phyloP scores from a whole-genome alignment of 1,139 yeast genomes.

The Geotrichum siamense region DNA sequence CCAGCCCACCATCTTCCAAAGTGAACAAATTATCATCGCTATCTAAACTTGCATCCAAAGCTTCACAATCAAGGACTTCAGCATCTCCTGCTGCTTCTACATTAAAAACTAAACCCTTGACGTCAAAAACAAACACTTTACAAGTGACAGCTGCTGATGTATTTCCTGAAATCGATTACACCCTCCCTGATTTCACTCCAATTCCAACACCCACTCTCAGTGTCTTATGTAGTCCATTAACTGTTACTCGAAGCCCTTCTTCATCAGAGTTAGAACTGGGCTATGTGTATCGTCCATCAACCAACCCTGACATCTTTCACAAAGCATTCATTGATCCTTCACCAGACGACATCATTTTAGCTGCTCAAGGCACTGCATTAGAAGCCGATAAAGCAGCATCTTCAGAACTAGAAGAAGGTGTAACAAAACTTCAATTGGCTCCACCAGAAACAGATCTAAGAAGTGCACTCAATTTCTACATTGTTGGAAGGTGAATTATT shows the following conservation, averaged over 20 bases:
- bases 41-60: slow-evolving; percentile 9
- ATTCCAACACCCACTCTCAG: not conserved
- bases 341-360: slow-evolving; percentile 69
- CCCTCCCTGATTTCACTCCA: not conserved
- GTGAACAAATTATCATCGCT: slow-evolving; percentile 2
- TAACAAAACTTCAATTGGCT: not conserved
- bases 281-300: slow-evolving; percentile 8
- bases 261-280: not conserved
- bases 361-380: slow-evolving; percentile 43
- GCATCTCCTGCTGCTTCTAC: not conserved
- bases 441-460: not conserved
- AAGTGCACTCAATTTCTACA: slow-evolving; percentile 1
- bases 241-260: not conserved
- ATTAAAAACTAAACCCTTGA: not conserved
- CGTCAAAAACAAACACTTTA: not conserved
- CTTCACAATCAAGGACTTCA: not conserved
- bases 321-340: slow-evolving; percentile 60
- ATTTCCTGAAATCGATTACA: slow-evolving; percentile 14
- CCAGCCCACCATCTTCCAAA: not conserved
- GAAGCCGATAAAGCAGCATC: slow-evolving; percentile 1
- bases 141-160: slow-evolving; percentile 9
- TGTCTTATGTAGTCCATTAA: not conserved
- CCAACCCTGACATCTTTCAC: not conserved
- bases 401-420: not conserved
- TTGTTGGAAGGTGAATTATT: slow-evolving; percentile 2